Evolutionary conservation across 2,329 filamentous ascomycete species (phyloP).

Genomic region (Fusarium virguliforme): DNA sequence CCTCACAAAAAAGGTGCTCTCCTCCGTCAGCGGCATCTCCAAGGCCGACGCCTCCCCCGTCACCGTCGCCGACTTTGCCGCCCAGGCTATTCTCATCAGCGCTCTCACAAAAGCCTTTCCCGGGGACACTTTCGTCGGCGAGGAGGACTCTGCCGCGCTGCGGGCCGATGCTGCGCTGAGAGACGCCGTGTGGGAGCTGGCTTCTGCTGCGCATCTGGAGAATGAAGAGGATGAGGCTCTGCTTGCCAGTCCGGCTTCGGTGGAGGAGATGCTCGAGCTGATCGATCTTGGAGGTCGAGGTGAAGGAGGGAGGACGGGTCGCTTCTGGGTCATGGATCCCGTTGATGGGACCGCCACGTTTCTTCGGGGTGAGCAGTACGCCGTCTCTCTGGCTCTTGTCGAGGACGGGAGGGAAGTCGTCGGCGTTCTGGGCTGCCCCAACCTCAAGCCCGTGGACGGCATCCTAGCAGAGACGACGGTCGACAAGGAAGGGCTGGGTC

Average conservation of each 20-base stretch:
- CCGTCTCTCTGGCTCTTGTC: conserved; percentile 72
- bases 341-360: conserved; percentile 77
- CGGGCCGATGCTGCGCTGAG: conserved; percentile 65
- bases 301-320: conserved; percentile 54
- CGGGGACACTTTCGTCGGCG: conserved; percentile 71
- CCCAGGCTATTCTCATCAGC: conserved; percentile 74
- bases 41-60: conserved; percentile 74
- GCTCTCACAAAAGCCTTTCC: conserved; percentile 70
- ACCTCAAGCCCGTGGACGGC: conserved; percentile 62
- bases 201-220: conserved; percentile 50
- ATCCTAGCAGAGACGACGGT: conserved; percentile 56
- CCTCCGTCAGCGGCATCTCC: conserved; percentile 65
- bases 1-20: conserved; percentile 67
- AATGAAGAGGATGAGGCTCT: conserved; percentile 30
- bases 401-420: conserved; percentile 71
- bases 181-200: conserved; percentile 70
- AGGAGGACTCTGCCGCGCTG: conserved; percentile 71
- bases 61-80: conserved; percentile 75
- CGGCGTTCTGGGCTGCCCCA: conserved; percentile 75
- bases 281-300: conserved; percentile 72
- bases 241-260: conserved; percentile 60
- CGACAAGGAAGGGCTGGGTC: conserved; percentile 55
- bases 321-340: conserved; percentile 76
- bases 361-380: conserved; percentile 74
- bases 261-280: conserved; percentile 72